These are phyloP conservation scores for Tolypocladium guangdongense DNA, from an alignment of 2,329 filamentous ascomycete genomes.

Conservation along the genomic window DNA sequence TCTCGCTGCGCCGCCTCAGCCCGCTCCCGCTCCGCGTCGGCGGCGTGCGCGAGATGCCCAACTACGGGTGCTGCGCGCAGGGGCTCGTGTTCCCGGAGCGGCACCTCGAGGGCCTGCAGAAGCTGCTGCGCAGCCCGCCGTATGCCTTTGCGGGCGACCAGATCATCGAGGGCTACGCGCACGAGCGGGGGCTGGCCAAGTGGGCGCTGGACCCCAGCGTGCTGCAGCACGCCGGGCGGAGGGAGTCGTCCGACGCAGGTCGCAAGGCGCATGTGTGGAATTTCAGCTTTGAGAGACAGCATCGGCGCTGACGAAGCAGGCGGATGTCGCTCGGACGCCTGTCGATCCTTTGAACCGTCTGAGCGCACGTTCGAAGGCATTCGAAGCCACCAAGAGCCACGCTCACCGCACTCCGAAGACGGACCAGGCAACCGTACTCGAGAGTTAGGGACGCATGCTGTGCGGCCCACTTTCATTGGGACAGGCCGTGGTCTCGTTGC, in stretches of 20 bases:
- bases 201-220: slow-evolving; percentile 27
- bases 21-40: slow-evolving; percentile 2
- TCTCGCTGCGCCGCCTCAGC: slow-evolving; percentile 15
- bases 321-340: too few species aligned
- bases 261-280: slow-evolving; percentile 22
- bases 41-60: slow-evolving; percentile 22
- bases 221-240: slow-evolving; percentile 24
- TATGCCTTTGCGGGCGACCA: slow-evolving; percentile 23
- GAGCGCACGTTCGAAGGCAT: too few species aligned
- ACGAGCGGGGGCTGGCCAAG: slow-evolving; percentile 16
- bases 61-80: slow-evolving; percentile 27
- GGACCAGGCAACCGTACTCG: too few species aligned
- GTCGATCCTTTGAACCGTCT: too few species aligned
- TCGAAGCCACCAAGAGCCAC: too few species aligned
- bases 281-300: slow-evolving; percentile 20
- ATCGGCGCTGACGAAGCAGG: neutral
- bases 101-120: slow-evolving; percentile 16
- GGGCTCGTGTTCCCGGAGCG: slow-evolving; percentile 22
- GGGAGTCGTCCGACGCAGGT: slow-evolving; percentile 17
- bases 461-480: too few species aligned
- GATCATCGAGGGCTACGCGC: slow-evolving; percentile 23
- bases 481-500: too few species aligned
- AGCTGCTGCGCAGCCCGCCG: slow-evolving; percentile 17
- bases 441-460: too few species aligned
- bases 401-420: too few species aligned